phyloP scores from a whole-genome alignment of 1,284 basidiomycete genomes.

The Ceratorhiza oryzae-sativae region DNA sequence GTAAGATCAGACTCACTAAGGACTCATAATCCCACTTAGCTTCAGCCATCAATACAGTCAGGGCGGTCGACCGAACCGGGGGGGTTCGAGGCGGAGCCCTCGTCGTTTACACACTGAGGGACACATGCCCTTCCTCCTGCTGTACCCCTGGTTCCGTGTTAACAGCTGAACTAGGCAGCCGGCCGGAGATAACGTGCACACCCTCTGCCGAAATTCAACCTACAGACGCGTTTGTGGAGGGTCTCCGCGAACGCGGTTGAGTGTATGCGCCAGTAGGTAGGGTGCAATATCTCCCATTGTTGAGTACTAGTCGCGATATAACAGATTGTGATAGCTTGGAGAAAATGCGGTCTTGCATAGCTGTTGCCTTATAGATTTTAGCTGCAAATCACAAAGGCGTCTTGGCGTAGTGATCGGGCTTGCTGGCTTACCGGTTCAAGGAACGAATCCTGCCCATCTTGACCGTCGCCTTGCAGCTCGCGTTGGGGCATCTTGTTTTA shows the following conservation, averaged over 20 bases:
- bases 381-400: no score
- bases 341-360: no score
- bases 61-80: slow-evolving; percentile 47
- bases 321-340: no score
- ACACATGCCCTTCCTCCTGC: not conserved
- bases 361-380: no score
- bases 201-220: slow-evolving; percentile 19
- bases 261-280: slow-evolving; percentile 3
- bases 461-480: not conserved
- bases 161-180: slow-evolving; percentile 11
- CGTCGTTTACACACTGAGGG: not conserved
- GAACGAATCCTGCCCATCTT: slow-evolving; percentile 6
- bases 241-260: slow-evolving; percentile 25
- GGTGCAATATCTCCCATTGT: slow-evolving; percentile 17
- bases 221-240: slow-evolving; percentile 10
- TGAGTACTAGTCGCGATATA: no score
- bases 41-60: slow-evolving; percentile 53
- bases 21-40: slow-evolving; percentile 73
- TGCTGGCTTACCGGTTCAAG: slow-evolving; percentile 1
- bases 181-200: not conserved
- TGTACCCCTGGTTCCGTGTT: not conserved
- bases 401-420: not conserved
- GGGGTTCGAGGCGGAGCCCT: slow-evolving; percentile 39
- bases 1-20: slow-evolving; percentile 54
- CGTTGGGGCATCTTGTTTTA: no score